Evolutionary conservation across 2,329 filamentous ascomycete species (phyloP), one percentile per base, ranked within the genome.

Genomic region (Diaporthe sp.): DNA sequence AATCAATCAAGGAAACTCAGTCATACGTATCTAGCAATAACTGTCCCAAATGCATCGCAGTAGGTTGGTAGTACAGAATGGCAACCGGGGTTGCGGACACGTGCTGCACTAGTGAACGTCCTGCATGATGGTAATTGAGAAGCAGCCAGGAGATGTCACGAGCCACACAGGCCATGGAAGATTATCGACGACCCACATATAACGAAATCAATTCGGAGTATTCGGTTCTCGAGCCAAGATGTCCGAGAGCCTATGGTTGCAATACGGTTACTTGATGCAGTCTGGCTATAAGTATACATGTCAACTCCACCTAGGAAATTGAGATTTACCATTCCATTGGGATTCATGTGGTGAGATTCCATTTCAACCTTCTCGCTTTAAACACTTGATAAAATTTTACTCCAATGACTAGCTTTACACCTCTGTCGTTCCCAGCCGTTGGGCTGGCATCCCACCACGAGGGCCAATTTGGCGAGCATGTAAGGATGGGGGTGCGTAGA

Each of bases 341-440:
- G 9, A 0, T 0, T 13, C 1, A 22, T 10, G 2, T n/a, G n/a
- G n/a, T 57, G 5, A 1, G 7, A 7, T 15, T 28, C 4, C 9
- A 12, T 6, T 9, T 17, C 15, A 5, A 35, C 19, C 6, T 33
- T 19, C 22, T n/a, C n/a, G n/a, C 9, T 0, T 2, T n/a, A 12
- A 22, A 22, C 5, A 10, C 1, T 12, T 4, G 2, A 13, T 33
- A 12, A 0, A 13, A 57, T 1, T 57, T 4, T 1, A 9, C 15
- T 5, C 0, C 57, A 28, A 67, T 67, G 61, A 67, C 61, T 2
- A 67, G 22, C 22, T 67, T 67, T 10, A 50, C 61, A 2, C 61
- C 61, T 7, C 13, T 67, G 0, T 67, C 42, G 1, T 52, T 52
- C 12, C 13, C 42, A 5, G 12, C 3, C 19, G 5, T 0, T 3